Percentiles rank a stretch among this genome's conserved stretches.
Evolutionary conservation across 2,329 filamentous ascomycete species (phyloP).

Genomic region (Bipolaris gigantea): DNA sequence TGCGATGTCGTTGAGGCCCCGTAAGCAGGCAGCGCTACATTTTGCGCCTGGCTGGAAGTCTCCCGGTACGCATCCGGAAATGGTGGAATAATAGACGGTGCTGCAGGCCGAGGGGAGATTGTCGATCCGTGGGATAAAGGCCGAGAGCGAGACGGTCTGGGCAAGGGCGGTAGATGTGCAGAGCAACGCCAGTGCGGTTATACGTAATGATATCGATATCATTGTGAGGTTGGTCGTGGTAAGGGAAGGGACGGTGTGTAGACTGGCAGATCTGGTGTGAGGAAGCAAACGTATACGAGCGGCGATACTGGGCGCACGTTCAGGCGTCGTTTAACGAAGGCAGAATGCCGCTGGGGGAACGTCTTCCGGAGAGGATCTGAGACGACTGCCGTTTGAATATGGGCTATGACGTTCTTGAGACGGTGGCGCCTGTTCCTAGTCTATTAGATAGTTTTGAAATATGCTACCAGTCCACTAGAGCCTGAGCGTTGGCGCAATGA

Average conservation of each 20-base stretch:
- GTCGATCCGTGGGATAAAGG: slow-evolving; percentile 49
- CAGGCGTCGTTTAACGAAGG: slow-evolving; percentile 8
- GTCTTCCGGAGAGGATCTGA: slow-evolving; percentile 22
- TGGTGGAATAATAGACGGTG: slow-evolving; percentile 46
- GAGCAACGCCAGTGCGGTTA: slow-evolving; percentile 26
- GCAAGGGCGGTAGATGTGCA: slow-evolving; percentile 25
- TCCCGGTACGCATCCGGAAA: slow-evolving; percentile 44
- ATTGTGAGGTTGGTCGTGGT: slow-evolving; percentile 24
- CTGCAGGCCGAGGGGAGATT: slow-evolving; percentile 46
- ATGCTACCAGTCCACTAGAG: slow-evolving; percentile 11
- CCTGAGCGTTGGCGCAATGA: slow-evolving; percentile 11
- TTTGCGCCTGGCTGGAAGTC: slow-evolving; percentile 44
- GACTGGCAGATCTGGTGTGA: slow-evolving; percentile 11
- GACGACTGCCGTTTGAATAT: slow-evolving; percentile 30
- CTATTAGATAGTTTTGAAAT: slow-evolving; percentile 22
- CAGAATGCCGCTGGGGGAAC: slow-evolving; percentile 9
- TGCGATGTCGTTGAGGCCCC: slow-evolving; percentile 43
- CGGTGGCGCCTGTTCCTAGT: slow-evolving; percentile 28
- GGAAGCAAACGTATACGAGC: slow-evolving; percentile 7
- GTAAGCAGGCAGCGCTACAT: slow-evolving; percentile 46
- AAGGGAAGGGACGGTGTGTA: slow-evolving; percentile 9
- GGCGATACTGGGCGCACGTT: slow-evolving; percentile 16
- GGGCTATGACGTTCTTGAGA: slow-evolving; percentile 27
- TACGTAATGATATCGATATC: slow-evolving; percentile 20
- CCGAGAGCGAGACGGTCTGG: slow-evolving; percentile 47